Evolutionary conservation across 805 yeast species (phyloP).

Genomic region (Sugiyamaella valdiviana): DNA sequence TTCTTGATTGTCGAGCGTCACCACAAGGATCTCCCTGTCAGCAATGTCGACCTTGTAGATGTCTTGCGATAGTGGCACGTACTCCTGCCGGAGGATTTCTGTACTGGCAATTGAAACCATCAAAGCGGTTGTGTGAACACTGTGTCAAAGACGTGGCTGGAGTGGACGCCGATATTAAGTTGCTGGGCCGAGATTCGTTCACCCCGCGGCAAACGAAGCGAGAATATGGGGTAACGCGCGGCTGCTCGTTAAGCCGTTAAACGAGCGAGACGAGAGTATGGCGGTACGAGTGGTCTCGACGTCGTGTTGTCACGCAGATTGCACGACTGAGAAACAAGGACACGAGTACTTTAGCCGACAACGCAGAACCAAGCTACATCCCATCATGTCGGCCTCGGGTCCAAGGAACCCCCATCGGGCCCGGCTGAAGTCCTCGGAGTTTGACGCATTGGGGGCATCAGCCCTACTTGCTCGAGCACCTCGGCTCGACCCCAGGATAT

Average conservation of each 20-base stretch:
- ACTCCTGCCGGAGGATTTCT: not conserved
- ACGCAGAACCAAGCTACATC: no score
- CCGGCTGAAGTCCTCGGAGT: not conserved
- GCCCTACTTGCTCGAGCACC: not conserved
- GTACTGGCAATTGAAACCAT: not conserved
- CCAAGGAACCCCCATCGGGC: no score
- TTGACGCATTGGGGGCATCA: not conserved
- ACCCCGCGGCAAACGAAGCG: no score
- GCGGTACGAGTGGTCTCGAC: no score
- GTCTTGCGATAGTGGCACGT: conserved; percentile 7
- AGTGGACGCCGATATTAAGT: not conserved
- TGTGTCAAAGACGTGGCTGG: not conserved
- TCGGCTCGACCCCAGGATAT: not conserved
- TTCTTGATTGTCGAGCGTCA: conserved; percentile 19
- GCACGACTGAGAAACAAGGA: no score
- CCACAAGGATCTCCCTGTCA: conserved; percentile 14
- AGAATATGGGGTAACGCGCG: no score
- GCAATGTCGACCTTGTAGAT: conserved; percentile 15
- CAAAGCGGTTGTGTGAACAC: not conserved
- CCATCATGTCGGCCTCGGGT: no score
- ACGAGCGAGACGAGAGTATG: no score
- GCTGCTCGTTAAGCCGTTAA: no score
- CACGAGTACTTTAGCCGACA: no score
- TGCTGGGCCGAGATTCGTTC: not conserved
- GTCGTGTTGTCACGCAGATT: no score